Percentiles rank a stretch among this genome's conserved stretches.
These are phyloP conservation scores for Boletus rubescentipes DNA, from an alignment of 768 basidiomycete species.

Conservation along the genomic window DNA sequence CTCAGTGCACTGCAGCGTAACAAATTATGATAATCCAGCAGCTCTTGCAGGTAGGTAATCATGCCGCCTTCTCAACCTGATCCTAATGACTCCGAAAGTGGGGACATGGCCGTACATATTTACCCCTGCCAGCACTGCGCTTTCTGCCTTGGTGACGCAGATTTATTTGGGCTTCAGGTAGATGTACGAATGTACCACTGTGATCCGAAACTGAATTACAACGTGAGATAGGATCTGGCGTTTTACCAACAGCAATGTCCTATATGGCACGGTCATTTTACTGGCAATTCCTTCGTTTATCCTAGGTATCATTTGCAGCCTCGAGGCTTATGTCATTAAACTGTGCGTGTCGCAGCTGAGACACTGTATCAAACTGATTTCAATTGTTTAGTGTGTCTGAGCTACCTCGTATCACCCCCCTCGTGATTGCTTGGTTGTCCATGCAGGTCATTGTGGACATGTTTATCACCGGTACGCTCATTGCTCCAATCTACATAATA, in stretches of 20 bases:
- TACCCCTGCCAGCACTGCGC: constrained; percentile 45
- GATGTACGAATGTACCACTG: background rate
- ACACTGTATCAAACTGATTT: background rate
- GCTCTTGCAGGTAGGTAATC: constrained; percentile 8
- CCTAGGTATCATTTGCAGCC: constrained; percentile 44
- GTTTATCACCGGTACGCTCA: constrained; percentile 40
- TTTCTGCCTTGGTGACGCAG: constrained; percentile 51
- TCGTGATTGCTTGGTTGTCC: constrained; percentile 48
- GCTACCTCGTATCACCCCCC: constrained; percentile 38
- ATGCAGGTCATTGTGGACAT: constrained; percentile 46
- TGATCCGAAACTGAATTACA: background rate
- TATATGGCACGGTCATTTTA: constrained; percentile 36
- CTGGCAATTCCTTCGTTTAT: constrained; percentile 41
- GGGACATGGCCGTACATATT: constrained; percentile 52
- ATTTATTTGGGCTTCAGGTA: constrained; percentile 47
- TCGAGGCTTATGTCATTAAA: constrained; percentile 42
- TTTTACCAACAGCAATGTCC: constrained; percentile 10
- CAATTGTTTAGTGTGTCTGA: constrained; percentile 31
- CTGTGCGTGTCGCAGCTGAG: constrained; percentile 31
- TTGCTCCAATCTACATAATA: no score
- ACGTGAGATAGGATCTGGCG: constrained; percentile 14
- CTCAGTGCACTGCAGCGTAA: constrained; percentile 1
- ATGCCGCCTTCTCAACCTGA: background rate
- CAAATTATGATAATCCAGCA: constrained; percentile 13
- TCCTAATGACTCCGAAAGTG: constrained; percentile 24